These are phyloP conservation scores for Aspergillus quadricinctus DNA, from an alignment of 2,329 filamentous ascomycete species.

Conservation along the genomic window DNA sequence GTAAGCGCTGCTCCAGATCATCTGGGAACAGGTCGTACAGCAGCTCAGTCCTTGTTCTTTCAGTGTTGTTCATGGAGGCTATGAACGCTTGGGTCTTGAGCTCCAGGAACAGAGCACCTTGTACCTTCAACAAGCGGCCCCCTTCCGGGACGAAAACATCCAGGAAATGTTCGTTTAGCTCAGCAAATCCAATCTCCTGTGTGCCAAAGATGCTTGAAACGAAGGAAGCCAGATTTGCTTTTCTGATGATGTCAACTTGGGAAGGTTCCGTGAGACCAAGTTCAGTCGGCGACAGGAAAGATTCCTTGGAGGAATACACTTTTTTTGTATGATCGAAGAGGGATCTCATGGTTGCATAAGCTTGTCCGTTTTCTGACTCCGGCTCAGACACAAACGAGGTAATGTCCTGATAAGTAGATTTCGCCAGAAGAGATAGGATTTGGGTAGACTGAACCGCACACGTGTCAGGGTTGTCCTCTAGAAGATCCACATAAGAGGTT, in stretches of 20 bases:
- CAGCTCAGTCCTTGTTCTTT: conserved; percentile 52
- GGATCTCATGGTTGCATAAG: conserved; percentile 58
- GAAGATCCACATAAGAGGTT: neutral
- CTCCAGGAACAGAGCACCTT: conserved; percentile 58
- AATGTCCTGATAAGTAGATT: conserved; percentile 54
- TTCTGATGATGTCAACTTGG: conserved; percentile 58
- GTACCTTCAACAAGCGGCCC: conserved; percentile 54
- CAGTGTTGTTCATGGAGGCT: conserved; percentile 54
- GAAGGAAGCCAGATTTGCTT: conserved; percentile 62
- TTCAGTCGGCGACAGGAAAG: conserved; percentile 53
- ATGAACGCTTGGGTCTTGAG: conserved; percentile 66
- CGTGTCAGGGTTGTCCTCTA: neutral
- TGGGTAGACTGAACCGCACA: conserved; percentile 48
- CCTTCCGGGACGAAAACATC: conserved; percentile 61
- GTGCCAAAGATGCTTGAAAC: conserved; percentile 61
- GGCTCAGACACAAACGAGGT: conserved; percentile 54
- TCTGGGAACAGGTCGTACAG: conserved; percentile 58
- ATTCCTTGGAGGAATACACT: conserved; percentile 53
- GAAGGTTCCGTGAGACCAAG: conserved; percentile 48
- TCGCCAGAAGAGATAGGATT: conserved; percentile 55
- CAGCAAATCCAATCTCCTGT: conserved; percentile 60
- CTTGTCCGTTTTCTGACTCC: conserved; percentile 54
- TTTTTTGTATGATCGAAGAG: conserved; percentile 62
- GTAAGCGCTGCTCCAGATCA: conserved; percentile 51
- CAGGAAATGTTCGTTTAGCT: conserved; percentile 60